Base-by-base conservation (phyloP, 768 basidiomycete species). In the Crepidotus variabilis region DNA sequence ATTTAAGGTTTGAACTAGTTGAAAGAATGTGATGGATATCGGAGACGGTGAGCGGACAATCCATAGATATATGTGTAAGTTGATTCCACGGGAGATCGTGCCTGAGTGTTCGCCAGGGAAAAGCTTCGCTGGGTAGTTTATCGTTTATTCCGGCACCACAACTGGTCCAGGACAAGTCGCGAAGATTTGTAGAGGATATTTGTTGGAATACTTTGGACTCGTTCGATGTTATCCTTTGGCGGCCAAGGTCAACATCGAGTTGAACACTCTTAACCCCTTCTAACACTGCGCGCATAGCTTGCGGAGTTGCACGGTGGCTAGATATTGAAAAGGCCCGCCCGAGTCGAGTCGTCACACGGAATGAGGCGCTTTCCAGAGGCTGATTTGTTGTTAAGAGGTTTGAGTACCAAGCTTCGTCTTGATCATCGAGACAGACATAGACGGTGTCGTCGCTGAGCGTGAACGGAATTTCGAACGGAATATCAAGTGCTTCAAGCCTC, bases 41-140 rank as follows among this genome's bases (percentile, higher is more conserved):
- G 10, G 18, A 13, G 20, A 54, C n/a, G 32, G 23, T n/a, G 23
- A 54, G 28, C 6, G 53, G 53, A 16, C 53, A 54, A 20, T 54
- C 6, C 39, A 54, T 23, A 8, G 43, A 20, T 1, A 54, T 46
- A 34, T 47, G 28, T n/a, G 53, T 46, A 21, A 54, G 20, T 10
- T 54, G 39, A 10, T 46, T 18, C 53, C 53, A 54, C 1, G 53
- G 53, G 22, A 54, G 33, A 22, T 24, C 53, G 2, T 34, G 23
- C 18, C 21, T 28, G 18, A 54, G 45, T 14, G 53, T 54, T 8
- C 43, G 28, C 53, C 53, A 54, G 18, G 53, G 53, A 46, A 54
- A 54, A 20, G 13, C 39, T 14, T 14, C 13, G 39, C 39, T 14
- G 18, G 39, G 39, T 20, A 43, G 39, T 43, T 3, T 3, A 11